These are phyloP conservation scores for Diaporthe sp. DNA, from an alignment of 2,329 filamentous ascomycete species.

Conservation along the genomic window DNA sequence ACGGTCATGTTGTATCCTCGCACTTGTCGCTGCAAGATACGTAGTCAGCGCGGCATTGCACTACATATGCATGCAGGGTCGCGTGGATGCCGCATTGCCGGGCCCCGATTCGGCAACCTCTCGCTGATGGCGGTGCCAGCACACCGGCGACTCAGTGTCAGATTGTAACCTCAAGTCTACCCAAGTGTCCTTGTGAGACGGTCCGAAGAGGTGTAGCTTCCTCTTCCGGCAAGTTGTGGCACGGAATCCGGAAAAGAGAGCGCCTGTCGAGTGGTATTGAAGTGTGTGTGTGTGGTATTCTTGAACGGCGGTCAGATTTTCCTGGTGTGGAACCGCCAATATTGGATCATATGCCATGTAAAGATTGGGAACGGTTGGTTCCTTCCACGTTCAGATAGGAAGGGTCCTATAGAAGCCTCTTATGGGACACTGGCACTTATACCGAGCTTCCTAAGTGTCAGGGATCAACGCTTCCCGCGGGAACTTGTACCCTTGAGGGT, in stretches of 20 bases:
- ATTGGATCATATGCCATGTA: not conserved
- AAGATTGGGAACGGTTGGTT: not conserved
- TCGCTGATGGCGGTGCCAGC: slow-evolving; percentile 4
- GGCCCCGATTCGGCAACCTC: not conserved
- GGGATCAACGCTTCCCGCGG: not conserved
- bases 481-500: not conserved
- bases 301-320: slow-evolving; percentile 17
- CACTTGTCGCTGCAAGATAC: not conserved
- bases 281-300: not conserved
- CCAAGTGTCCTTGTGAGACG: slow-evolving; percentile 17
- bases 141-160: slow-evolving; percentile 9
- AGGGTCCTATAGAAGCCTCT: not conserved
- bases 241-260: not conserved
- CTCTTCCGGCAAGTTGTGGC: not conserved
- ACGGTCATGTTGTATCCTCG: not conserved
- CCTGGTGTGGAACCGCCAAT: not conserved
- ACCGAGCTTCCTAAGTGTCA: not conserved
- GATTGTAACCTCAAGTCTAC: not conserved
- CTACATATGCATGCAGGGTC: slow-evolving; percentile 16
- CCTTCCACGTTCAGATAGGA: slow-evolving; percentile 1
- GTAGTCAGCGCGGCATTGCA: not conserved
- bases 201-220: not conserved
- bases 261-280: not conserved
- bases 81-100: slow-evolving; percentile 14
- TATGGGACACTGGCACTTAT: not conserved